phyloP scores from a whole-genome alignment of 257 asterid genomes.

The Buddleja alternifolia region DNA sequence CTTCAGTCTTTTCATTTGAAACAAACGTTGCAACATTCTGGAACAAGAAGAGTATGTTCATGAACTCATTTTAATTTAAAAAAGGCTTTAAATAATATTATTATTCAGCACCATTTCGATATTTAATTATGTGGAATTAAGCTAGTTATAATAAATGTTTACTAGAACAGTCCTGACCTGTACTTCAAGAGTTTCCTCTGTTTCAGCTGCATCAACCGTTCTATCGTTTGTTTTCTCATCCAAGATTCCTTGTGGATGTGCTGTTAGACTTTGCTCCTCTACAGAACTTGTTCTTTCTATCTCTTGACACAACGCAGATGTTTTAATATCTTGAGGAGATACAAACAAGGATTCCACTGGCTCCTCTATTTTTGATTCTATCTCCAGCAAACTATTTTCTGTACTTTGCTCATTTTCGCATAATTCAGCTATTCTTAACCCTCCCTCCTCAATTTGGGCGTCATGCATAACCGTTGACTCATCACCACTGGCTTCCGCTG shows the following conservation, averaged over 20 bases:
- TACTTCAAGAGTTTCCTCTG: slow-evolving; percentile 36
- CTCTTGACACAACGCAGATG: slow-evolving; percentile 21
- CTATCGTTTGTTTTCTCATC: slow-evolving; percentile 23
- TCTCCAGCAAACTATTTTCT: not conserved
- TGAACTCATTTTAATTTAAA: slow-evolving; percentile 18
- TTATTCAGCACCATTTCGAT: not conserved
- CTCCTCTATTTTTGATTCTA: slow-evolving; percentile 30
- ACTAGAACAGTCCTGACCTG: slow-evolving; percentile 16
- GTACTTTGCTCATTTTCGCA: slow-evolving; percentile 22
- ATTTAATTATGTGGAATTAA: not conserved
- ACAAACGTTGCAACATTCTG: slow-evolving; percentile 32
- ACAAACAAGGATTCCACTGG: slow-evolving; percentile 27
- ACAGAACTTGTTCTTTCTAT: slow-evolving; percentile 25
- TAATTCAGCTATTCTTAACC: slow-evolving; percentile 10
- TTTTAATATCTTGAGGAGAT: slow-evolving; percentile 22
- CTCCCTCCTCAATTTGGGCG: slow-evolving; percentile 19
- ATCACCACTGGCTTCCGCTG: slow-evolving; percentile 17
- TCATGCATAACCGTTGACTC: slow-evolving; percentile 20
- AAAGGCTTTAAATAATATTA: not conserved
- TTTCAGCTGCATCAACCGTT: slow-evolving; percentile 31
- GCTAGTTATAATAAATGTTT: slow-evolving; percentile 2
- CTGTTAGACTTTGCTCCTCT: slow-evolving; percentile 26
- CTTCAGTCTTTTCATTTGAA: slow-evolving; percentile 32
- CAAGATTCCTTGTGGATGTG: slow-evolving; percentile 22
- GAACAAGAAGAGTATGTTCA: slow-evolving; percentile 24